These are phyloP conservation scores for Stellera chamaejasme DNA, from an alignment of 345 rosid genomes.

Conservation along the genomic window DNA sequence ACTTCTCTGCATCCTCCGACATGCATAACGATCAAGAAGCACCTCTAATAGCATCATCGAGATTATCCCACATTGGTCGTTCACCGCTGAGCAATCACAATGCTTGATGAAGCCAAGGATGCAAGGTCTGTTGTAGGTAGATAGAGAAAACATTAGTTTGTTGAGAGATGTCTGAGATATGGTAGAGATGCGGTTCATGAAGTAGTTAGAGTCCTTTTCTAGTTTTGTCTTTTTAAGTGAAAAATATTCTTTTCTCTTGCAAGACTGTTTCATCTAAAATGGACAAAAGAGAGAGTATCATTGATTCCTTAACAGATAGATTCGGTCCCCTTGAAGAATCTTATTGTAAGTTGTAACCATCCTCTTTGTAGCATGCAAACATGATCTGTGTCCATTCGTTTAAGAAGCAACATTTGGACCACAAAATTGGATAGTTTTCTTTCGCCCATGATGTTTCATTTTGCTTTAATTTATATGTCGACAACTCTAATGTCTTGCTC, in stretches of 20 bases:
- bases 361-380: too few species aligned
- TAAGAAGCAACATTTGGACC: too few species aligned
- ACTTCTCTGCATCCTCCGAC: conserved; percentile 26
- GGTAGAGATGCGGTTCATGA: not conserved
- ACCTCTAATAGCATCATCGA: conserved; percentile 60
- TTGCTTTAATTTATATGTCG: too few species aligned
- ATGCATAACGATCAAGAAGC: conserved; percentile 68
- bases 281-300: too few species aligned
- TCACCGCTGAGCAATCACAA: conserved; percentile 55
- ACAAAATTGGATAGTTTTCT: too few species aligned
- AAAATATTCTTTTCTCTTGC: conserved; percentile 4
- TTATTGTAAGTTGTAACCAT: too few species aligned
- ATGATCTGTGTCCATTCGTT: too few species aligned
- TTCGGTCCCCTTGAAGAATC: too few species aligned
- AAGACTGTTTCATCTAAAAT: conserved; percentile 7
- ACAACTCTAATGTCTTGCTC: too few species aligned
- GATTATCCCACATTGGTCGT: conserved; percentile 78
- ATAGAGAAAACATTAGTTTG: not conserved
- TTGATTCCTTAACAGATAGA: too few species aligned
- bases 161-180: not conserved
- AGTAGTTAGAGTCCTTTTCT: not conserved
- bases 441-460: too few species aligned
- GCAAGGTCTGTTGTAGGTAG: not conserved
- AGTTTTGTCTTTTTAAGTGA: conserved; percentile 2
- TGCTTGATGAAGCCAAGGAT: conserved; percentile 15